These are phyloP conservation scores for Pharnaceum exiguum DNA, from an alignment of 148 eudicot species.

Conservation along the genomic window DNA sequence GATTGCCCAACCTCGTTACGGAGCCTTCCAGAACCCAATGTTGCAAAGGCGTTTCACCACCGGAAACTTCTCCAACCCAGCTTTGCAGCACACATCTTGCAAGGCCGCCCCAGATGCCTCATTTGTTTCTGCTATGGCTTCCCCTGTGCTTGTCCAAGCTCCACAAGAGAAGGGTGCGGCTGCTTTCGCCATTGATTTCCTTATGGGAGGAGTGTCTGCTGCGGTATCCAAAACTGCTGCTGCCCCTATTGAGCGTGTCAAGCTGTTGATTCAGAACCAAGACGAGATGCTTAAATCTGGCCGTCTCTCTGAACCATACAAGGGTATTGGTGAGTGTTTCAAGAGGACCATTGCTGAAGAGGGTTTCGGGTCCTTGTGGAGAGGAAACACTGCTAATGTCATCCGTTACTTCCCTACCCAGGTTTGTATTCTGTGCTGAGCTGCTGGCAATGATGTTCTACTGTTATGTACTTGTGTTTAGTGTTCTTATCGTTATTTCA, in stretches of 20 bases:
- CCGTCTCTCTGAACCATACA: conserved; percentile 71
- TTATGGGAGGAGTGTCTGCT: conserved; percentile 90
- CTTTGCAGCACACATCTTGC: conserved; percentile 42
- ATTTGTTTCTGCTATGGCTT: conserved; percentile 28
- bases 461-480: not conserved
- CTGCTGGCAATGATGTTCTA: not conserved
- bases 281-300: conserved; percentile 81
- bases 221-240: conserved; percentile 88
- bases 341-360: conserved; percentile 55
- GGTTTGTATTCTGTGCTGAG: conserved; percentile 26
- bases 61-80: conserved; percentile 46
- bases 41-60: conserved; percentile 36
- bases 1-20: conserved; percentile 33
- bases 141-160: conserved; percentile 61
- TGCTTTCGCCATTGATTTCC: conserved; percentile 61
- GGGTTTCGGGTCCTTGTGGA: conserved; percentile 59
- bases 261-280: conserved; percentile 83
- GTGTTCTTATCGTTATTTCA: not conserved
- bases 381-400: conserved; percentile 83
- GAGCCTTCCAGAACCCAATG: conserved; percentile 39
- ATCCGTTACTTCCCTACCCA: conserved; percentile 91
- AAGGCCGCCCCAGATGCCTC: conserved; percentile 41
- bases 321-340: conserved; percentile 81
- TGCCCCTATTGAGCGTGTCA: conserved; percentile 86
- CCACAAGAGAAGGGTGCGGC: conserved; percentile 61